A percentile compares a stretch with the other conserved stretches of the same genome.
phyloP scores from a whole-genome alignment of 495 filamentous ascomycete genomes.

The Neurospora tetraspora region DNA sequence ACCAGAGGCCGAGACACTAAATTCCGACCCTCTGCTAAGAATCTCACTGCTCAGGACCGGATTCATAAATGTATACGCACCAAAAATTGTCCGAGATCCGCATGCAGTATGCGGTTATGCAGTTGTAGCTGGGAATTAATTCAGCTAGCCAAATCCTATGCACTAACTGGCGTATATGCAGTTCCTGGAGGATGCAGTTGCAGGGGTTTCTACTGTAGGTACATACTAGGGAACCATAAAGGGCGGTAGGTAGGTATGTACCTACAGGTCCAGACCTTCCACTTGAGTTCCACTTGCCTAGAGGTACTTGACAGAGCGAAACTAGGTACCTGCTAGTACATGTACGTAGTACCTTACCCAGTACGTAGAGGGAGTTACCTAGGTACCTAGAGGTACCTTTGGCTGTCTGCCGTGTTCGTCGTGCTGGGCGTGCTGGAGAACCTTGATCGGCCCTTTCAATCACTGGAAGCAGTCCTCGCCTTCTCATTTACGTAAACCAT shows the following conservation, averaged over 20 bases:
- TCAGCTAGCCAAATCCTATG: not conserved
- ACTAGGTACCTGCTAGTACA: not conserved
- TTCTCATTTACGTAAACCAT: not conserved
- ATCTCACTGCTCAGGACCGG: not conserved
- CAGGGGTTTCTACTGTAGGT: not conserved
- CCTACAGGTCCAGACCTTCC: not conserved
- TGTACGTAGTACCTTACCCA: not conserved
- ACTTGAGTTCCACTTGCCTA: not conserved
- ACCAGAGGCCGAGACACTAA: too few species aligned
- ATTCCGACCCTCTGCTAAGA: not conserved
- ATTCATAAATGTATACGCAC: not conserved
- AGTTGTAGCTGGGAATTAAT: not conserved
- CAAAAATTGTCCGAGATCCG: not conserved
- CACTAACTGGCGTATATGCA: not conserved
- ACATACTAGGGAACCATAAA: too few species aligned
- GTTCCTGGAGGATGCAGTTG: not conserved
- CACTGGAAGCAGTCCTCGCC: not conserved
- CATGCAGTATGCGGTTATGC: not conserved
- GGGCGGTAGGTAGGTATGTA: not conserved
- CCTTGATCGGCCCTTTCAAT: not conserved
- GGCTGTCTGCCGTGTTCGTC: not conserved
- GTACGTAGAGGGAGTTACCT: not conserved
- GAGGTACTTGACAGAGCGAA: not conserved
- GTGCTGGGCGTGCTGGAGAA: not conserved
- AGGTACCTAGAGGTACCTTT: not conserved